Conservation (phyloP, 805 yeast genomes). For the Candida michaelii region DNA sequence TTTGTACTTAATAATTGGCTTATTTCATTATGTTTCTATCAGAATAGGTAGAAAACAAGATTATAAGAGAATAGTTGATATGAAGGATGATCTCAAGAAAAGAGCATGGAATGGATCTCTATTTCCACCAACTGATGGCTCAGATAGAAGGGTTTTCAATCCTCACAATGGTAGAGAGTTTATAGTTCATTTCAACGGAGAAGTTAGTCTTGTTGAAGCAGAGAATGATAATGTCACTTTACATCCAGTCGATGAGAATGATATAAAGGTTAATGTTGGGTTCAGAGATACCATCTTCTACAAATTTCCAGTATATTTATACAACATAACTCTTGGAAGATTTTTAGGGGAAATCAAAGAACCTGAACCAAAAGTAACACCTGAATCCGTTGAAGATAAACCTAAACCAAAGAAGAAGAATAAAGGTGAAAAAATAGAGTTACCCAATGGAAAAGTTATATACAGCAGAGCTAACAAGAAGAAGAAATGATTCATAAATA, state of each 20-base stretch:
- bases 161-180: slow-evolving; percentile 51
- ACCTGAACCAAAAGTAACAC: slow-evolving; percentile 10
- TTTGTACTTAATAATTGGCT: slow-evolving; percentile 49
- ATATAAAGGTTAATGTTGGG: slow-evolving; percentile 46
- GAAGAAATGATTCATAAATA: slow-evolving; percentile 1
- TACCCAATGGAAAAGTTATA: slow-evolving; percentile 64
- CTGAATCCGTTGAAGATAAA: slow-evolving; percentile 11
- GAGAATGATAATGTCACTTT: slow-evolving; percentile 35
- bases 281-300: slow-evolving; percentile 49
- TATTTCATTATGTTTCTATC: slow-evolving; percentile 58
- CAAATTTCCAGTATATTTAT: slow-evolving; percentile 40
- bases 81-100: slow-evolving; percentile 51
- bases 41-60: slow-evolving; percentile 57
- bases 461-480: slow-evolving; percentile 25
- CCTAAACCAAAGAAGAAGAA: slow-evolving; percentile 31
- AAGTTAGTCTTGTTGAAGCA: slow-evolving; percentile 52
- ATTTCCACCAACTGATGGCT: slow-evolving; percentile 51
- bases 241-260: slow-evolving; percentile 46
- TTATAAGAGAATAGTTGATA: slow-evolving; percentile 50
- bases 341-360: slow-evolving; percentile 14
- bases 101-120: slow-evolving; percentile 57
- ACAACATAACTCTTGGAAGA: slow-evolving; percentile 48
- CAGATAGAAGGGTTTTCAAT: slow-evolving; percentile 42
- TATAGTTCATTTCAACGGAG: slow-evolving; percentile 56
- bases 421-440: slow-evolving; percentile 45